Percentiles rank a stretch among this genome's conserved stretches.
These are phyloP conservation scores for Hansenula sp. DNA, from an alignment of 1,139 yeast species.

Conservation along the genomic window DNA sequence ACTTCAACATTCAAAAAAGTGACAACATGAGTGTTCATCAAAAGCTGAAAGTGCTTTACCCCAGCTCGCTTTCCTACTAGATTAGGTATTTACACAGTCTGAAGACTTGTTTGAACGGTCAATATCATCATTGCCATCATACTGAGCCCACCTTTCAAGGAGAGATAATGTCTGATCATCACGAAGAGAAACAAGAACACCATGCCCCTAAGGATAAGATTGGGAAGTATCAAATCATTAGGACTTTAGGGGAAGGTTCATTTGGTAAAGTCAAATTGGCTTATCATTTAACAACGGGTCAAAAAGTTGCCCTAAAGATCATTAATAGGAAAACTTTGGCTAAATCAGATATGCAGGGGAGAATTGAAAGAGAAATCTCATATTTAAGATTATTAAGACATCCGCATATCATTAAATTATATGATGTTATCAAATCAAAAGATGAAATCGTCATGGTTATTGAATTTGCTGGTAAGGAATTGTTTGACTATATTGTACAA, in stretches of 20 bases:
- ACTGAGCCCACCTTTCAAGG: not conserved
- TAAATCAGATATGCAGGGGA: constrained; percentile 95
- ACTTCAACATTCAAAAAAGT: not conserved
- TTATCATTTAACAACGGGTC: constrained; percentile 89
- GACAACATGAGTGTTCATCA: not conserved
- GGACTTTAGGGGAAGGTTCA: constrained; percentile 95
- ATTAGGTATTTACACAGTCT: no score
- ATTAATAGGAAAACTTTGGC: constrained; percentile 92
- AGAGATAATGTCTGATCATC: constrained; percentile 8
- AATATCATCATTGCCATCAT: no score
- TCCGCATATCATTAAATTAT: constrained; percentile 93
- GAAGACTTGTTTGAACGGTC: no score
- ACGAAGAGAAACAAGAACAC: constrained; percentile 20
- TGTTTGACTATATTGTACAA: constrained; percentile 94
- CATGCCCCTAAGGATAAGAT: constrained; percentile 46
- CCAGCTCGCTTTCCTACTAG: no score
- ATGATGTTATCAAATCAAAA: constrained; percentile 93
- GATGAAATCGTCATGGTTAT: constrained; percentile 98
- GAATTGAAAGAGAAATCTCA: constrained; percentile 92
- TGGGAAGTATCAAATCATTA: constrained; percentile 91
- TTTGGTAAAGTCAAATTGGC: constrained; percentile 97
- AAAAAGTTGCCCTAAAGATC: constrained; percentile 89
- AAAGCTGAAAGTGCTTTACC: not conserved
- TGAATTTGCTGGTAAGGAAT: constrained; percentile 94
- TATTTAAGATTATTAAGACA: constrained; percentile 86